Conservation (phyloP, 2,329 filamentous ascomycete genomes). For the Fusarium penzigii region DNA sequence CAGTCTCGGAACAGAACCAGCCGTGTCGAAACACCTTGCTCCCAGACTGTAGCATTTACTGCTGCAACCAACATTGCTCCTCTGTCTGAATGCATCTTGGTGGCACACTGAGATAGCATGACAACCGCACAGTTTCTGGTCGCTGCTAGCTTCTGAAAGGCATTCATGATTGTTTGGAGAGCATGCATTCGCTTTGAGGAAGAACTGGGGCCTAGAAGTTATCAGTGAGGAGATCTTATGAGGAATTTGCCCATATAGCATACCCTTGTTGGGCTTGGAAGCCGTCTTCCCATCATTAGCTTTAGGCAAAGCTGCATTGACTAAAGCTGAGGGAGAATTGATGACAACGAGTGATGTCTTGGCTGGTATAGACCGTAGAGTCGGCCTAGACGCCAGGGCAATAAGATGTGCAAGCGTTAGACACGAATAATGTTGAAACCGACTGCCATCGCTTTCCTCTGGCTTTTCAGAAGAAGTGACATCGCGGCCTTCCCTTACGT, state of each 20-base stretch:
- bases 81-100: constrained; percentile 69
- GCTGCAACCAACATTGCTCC: constrained; percentile 73
- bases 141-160: constrained; percentile 74
- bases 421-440: constrained; percentile 52
- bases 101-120: constrained; percentile 77
- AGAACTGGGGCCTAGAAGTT: constrained; percentile 35
- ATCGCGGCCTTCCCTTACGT: constrained; percentile 11
- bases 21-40: constrained; percentile 71
- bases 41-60: constrained; percentile 77
- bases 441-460: constrained; percentile 26
- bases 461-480: constrained; percentile 5
- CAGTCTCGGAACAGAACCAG: constrained; percentile 81
- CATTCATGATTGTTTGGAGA: constrained; percentile 65
- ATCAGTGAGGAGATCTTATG: constrained; percentile 8
- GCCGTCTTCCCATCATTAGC: constrained; percentile 41
- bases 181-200: constrained; percentile 50
- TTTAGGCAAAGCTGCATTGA: constrained; percentile 76
- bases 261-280: constrained; percentile 44
- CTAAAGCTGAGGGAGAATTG: constrained; percentile 74
- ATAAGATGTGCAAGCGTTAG: constrained; percentile 71
- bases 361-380: constrained; percentile 60
- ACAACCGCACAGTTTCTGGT: constrained; percentile 73
- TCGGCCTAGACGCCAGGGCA: constrained; percentile 71
- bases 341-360: constrained; percentile 71
- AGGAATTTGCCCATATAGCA: constrained; percentile 10